These are phyloP conservation scores for Nepenthes gracilis DNA, from an alignment of 148 eudicot genomes.

Conservation along the genomic window DNA sequence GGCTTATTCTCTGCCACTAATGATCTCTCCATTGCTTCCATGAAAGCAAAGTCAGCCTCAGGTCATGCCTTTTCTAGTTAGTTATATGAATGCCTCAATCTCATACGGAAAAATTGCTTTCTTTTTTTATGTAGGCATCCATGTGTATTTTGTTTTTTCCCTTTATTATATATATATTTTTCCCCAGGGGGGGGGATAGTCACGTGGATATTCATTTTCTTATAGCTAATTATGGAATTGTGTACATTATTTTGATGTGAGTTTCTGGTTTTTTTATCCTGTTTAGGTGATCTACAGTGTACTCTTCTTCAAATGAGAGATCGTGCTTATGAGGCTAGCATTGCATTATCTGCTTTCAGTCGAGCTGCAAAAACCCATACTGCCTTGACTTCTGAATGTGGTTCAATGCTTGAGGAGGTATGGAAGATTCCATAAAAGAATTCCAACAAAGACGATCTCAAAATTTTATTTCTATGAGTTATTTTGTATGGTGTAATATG, in stretches of 20 bases:
- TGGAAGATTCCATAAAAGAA: background rate
- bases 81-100: background rate
- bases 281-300: constrained; percentile 73
- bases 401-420: constrained; percentile 99
- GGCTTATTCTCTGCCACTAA: constrained; percentile 61
- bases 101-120: background rate
- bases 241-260: background rate
- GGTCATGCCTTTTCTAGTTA: constrained; percentile 24
- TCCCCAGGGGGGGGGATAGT: too few relatives aligned
- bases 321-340: constrained; percentile 75
- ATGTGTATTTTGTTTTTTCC: background rate
- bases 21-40: constrained; percentile 71
- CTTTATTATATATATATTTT: background rate
- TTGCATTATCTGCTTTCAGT: constrained; percentile 61
- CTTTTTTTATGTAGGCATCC: background rate
- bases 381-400: constrained; percentile 91
- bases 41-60: constrained; percentile 77
- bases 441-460: too few relatives aligned
- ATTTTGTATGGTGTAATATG: too few relatives aligned
- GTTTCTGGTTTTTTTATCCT: constrained; percentile 8
- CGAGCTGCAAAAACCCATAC: constrained; percentile 58
- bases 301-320: constrained; percentile 88
- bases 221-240: background rate
- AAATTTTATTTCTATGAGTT: too few relatives aligned
- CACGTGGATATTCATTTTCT: background rate